A percentile compares a stretch with the other conserved stretches of the same genome.
phyloP scores from a whole-genome alignment of 306 rosid species.

The Crataegus laevigata region DNA sequence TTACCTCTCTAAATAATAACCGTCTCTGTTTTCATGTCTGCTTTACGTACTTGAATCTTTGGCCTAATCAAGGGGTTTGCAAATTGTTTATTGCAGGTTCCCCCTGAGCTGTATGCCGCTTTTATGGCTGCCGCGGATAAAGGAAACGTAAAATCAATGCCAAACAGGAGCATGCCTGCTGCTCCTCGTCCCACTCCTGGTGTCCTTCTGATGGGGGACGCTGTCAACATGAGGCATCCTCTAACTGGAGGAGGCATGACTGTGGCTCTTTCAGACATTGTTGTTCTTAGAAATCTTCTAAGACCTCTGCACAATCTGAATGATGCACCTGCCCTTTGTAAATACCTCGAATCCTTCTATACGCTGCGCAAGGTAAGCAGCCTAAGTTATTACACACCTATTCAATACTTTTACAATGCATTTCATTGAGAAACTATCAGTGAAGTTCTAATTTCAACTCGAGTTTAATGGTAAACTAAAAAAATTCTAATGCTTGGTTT shows the following conservation, averaged over 20 bases:
- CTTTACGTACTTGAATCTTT: too few relatives aligned
- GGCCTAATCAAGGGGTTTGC: background rate
- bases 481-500: background rate
- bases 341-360: conserved; percentile 51
- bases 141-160: conserved; percentile 19
- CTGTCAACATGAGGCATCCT: conserved; percentile 32
- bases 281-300: conserved; percentile 41
- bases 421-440: background rate
- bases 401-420: background rate
- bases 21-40: background rate
- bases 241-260: conserved; percentile 31
- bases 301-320: conserved; percentile 39
- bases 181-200: conserved; percentile 22
- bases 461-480: too few relatives aligned
- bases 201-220: conserved; percentile 27
- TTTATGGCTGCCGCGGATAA: conserved; percentile 17
- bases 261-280: conserved; percentile 37
- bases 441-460: background rate
- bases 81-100: conserved; percentile 11
- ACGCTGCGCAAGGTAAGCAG: conserved; percentile 39
- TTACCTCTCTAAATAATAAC: background rate
- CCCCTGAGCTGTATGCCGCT: conserved; percentile 9
- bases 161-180: conserved; percentile 25
- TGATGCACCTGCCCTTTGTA: conserved; percentile 42
- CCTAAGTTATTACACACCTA: background rate